Evolutionary conservation across 23 red algal species (phyloP).

Genomic region (Chondrus crispus): DNA sequence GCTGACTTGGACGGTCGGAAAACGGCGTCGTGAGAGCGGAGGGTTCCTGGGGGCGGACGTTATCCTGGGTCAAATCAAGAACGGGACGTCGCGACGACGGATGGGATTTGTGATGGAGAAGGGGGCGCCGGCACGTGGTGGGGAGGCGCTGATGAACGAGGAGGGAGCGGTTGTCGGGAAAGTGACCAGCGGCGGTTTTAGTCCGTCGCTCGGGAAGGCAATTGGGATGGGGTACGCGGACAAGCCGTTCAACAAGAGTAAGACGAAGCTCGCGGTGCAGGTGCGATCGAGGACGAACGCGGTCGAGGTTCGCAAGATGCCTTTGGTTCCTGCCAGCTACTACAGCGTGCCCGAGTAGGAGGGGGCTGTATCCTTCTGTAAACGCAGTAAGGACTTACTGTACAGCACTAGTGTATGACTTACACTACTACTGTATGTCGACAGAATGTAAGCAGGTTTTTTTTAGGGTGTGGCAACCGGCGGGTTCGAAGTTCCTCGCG

Average conservation of each 20-base stretch:
- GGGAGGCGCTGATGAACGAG: constrained; percentile 62
- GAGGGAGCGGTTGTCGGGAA: constrained; percentile 62
- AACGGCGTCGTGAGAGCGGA: constrained; percentile 71
- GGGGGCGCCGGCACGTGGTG: constrained; percentile 84
- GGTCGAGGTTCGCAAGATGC: constrained; percentile 81
- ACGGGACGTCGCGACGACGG: constrained; percentile 54
- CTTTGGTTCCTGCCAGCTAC: constrained; percentile 78
- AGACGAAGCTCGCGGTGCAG: constrained; percentile 71
- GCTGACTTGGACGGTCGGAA: constrained; percentile 92
- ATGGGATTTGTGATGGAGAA: constrained; percentile 83
- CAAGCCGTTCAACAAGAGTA: constrained; percentile 80
- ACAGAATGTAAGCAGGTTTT: too few species aligned
- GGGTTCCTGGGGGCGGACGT: constrained; percentile 89
- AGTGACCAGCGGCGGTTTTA: constrained; percentile 87
- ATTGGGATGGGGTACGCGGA: constrained; percentile 96
- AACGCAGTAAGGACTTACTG: too few species aligned
- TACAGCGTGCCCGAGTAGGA: constrained; percentile 71
- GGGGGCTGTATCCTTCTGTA: neutral
- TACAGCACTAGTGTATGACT: too few species aligned
- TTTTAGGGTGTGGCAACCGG: too few species aligned
- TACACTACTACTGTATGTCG: too few species aligned
- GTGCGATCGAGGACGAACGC: constrained; percentile 61
- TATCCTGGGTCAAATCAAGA: constrained; percentile 79
- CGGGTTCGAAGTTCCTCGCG: too few species aligned
- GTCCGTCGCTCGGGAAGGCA: constrained; percentile 66